Conservation (phyloP, 148 eudicot species). For the Salicornia ramosissima region DNA sequence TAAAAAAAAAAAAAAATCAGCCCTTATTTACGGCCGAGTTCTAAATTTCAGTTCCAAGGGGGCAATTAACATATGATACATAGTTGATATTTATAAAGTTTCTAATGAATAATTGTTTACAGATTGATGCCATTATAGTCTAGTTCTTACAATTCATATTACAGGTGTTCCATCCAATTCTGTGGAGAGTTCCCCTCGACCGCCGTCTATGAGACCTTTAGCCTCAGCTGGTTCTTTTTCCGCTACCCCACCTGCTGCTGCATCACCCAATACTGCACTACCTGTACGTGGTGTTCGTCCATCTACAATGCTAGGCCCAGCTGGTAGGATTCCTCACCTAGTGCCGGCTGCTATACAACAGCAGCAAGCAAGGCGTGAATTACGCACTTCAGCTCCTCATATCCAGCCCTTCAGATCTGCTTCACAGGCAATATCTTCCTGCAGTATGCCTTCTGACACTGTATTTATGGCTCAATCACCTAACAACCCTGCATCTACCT, state of each 20-base stretch:
- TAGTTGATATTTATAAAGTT: too few species aligned
- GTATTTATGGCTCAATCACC: constrained; percentile 23
- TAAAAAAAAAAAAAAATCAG: too few species aligned
- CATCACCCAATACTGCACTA: constrained; percentile 27
- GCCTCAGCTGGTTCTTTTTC: constrained; percentile 27
- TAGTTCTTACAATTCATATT: constrained; percentile 11
- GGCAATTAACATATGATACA: too few species aligned
- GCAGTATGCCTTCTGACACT: constrained; percentile 14
- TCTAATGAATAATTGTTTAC: too few species aligned
- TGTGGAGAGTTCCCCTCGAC: constrained; percentile 31
- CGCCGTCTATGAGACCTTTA: constrained; percentile 26
- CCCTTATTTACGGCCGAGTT: too few species aligned
- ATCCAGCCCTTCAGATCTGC: constrained; percentile 40
- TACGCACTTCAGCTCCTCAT: constrained; percentile 53
- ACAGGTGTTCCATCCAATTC: constrained; percentile 42
- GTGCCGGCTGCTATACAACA: constrained; percentile 30
- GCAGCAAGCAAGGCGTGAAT: constrained; percentile 25
- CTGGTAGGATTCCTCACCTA: constrained; percentile 30
- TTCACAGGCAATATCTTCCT: constrained; percentile 21
- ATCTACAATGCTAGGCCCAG: constrained; percentile 25
- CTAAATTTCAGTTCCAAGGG: too few species aligned
- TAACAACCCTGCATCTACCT: constrained; percentile 12
- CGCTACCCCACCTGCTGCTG: constrained; percentile 18
- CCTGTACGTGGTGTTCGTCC: constrained; percentile 29
- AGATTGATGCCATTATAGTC: not conserved